A percentile compares a stretch with the other conserved stretches of the same genome.
Conservation (phyloP, 2,329 filamentous ascomycete genomes). For the Capronia coronata region DNA sequence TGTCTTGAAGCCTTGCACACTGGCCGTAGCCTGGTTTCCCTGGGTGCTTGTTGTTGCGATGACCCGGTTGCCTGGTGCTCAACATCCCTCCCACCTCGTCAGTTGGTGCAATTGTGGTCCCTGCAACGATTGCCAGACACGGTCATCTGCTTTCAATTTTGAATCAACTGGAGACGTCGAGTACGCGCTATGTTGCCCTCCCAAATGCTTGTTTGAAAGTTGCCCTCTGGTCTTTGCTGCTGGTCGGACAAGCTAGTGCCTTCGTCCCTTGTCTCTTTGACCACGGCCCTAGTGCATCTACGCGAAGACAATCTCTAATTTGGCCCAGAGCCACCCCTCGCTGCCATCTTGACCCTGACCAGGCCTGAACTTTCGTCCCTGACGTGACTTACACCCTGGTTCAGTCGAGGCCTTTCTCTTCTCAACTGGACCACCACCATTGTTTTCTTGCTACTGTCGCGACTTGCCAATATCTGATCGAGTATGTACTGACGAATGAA, state of each 20-base stretch:
- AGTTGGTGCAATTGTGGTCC: not conserved
- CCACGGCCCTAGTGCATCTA: slow-evolving; percentile 8
- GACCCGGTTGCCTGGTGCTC: not conserved
- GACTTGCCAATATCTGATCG: slow-evolving; percentile 1
- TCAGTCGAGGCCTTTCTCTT: slow-evolving; percentile 1
- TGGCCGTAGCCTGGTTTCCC: slow-evolving; percentile 14
- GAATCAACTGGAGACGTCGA: not conserved
- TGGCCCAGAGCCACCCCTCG: slow-evolving; percentile 3
- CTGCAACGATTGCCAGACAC: not conserved
- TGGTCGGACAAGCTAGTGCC: not conserved
- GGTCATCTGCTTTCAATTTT: not conserved
- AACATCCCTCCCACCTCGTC: not conserved
- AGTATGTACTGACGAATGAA: slow-evolving; percentile 19
- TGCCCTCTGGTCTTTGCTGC: slow-evolving; percentile 1
- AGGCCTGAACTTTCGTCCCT: slow-evolving; percentile 14
- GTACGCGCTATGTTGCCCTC: slow-evolving; percentile 2
- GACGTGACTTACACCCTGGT: slow-evolving; percentile 15
- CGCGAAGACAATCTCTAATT: slow-evolving; percentile 12
- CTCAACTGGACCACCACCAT: not conserved
- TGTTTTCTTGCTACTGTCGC: slow-evolving; percentile 3
- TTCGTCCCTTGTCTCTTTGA: slow-evolving; percentile 5
- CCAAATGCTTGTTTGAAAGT: slow-evolving; percentile 3
- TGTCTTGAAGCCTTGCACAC: slow-evolving; percentile 14
- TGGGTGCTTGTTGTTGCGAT: not conserved
- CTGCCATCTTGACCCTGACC: slow-evolving; percentile 9